Percentiles rank a stretch among this genome's conserved stretches.
Conservation (phyloP, 1,284 basidiomycete genomes). For the Fomitopsis pinicola region DNA sequence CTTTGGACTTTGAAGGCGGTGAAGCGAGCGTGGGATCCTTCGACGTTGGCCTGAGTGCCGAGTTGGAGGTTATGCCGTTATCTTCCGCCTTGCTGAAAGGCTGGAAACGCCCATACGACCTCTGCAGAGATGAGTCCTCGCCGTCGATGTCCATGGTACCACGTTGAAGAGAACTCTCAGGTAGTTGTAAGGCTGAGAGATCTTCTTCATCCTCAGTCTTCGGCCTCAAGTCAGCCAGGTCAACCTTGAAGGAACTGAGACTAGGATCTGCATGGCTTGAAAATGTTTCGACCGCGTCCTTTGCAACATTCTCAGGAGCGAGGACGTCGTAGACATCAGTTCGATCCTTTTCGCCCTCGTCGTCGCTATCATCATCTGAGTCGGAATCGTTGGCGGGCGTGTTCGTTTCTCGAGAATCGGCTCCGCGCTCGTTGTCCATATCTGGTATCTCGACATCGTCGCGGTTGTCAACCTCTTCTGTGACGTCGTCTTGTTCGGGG, state of each 20-base stretch:
- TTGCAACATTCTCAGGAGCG: slow-evolving; percentile 42
- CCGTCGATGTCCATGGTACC: slow-evolving; percentile 34
- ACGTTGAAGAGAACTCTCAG: slow-evolving; percentile 17
- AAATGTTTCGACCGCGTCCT: slow-evolving; percentile 46
- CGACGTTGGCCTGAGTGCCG: slow-evolving; percentile 24
- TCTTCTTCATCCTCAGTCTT: slow-evolving; percentile 67
- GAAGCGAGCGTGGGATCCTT: slow-evolving; percentile 45
- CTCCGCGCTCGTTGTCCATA: slow-evolving; percentile 17
- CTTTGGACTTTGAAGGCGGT: slow-evolving; percentile 30
- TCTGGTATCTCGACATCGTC: slow-evolving; percentile 13
- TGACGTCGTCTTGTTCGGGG: slow-evolving; percentile 20
- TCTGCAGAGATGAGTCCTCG: not conserved
- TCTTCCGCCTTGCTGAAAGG: slow-evolving; percentile 2
- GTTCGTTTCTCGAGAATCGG: slow-evolving; percentile 23
- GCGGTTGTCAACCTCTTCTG: slow-evolving; percentile 19
- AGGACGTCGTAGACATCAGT: slow-evolving; percentile 54
- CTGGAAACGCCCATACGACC: not conserved
- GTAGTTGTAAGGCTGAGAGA: slow-evolving; percentile 35
- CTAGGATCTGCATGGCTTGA: slow-evolving; percentile 9
- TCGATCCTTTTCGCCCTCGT: slow-evolving; percentile 46
- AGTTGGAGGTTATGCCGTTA: slow-evolving; percentile 7
- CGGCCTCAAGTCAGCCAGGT: slow-evolving; percentile 38
- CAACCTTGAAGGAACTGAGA: slow-evolving; percentile 15
- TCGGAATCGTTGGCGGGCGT: slow-evolving; percentile 30
- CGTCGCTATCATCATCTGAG: slow-evolving; percentile 61